Conservation (phyloP, 208 protist species). For the Leishmania turanica region DNA sequence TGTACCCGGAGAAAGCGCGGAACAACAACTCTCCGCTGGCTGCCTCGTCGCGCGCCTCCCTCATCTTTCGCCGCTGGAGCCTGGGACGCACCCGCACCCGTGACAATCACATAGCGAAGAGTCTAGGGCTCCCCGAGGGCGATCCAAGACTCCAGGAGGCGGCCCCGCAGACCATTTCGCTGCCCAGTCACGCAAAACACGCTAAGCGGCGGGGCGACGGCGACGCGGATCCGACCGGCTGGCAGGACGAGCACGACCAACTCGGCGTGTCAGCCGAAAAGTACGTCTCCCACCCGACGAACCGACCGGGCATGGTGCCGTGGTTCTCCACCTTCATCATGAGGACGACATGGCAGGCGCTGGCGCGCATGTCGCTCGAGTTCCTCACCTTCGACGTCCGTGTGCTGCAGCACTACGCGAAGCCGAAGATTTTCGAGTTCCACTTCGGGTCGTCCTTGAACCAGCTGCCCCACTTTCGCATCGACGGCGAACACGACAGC, state of each 20-base stretch:
- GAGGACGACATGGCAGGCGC: constrained; percentile 62
- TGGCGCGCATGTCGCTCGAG: constrained; percentile 47
- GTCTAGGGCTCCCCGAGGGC: constrained; percentile 16
- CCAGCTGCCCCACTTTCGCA: not conserved
- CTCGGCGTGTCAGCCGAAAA: constrained; percentile 5
- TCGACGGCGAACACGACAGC: not conserved
- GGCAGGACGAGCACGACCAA: constrained; percentile 24
- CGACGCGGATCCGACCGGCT: constrained; percentile 4
- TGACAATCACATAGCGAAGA: not conserved
- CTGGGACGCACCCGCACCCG: not conserved
- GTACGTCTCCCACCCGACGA: constrained; percentile 45
- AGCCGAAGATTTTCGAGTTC: constrained; percentile 67
- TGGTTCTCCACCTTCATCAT: constrained; percentile 86
- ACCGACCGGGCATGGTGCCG: constrained; percentile 79
- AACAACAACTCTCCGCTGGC: not conserved
- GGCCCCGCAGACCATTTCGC: constrained; percentile 10
- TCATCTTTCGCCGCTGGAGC: constrained; percentile 13
- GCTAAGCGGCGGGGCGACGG: not conserved
- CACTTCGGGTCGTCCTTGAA: constrained; percentile 34
- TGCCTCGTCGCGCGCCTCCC: constrained; percentile 2
- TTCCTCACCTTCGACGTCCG: constrained; percentile 87
- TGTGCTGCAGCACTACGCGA: constrained; percentile 36
- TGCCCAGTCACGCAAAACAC: not conserved
- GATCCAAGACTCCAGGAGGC: constrained; percentile 25
- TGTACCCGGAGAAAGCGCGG: constrained; percentile 41